Conservation (phyloP, 106 monocot species). For the Allium fistulosum region DNA sequence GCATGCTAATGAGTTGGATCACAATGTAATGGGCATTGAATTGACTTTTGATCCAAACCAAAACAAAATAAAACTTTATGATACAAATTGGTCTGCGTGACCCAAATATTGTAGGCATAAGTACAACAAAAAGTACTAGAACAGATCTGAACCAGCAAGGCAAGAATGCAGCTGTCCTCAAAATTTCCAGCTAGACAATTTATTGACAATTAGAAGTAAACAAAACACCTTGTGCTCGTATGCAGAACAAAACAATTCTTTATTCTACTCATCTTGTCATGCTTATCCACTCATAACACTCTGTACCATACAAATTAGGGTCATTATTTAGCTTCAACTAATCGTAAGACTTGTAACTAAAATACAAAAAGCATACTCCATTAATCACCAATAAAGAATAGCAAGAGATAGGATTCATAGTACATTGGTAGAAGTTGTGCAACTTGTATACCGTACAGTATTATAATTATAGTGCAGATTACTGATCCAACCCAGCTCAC, state of each 20-base stretch:
- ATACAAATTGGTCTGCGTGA: neutral
- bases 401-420: too few relatives aligned
- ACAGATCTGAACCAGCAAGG: neutral
- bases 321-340: too few relatives aligned
- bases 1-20: neutral
- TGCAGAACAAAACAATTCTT: neutral
- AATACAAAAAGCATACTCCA: too few relatives aligned
- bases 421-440: too few relatives aligned
- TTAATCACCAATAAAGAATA: too few relatives aligned
- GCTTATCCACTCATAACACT: neutral
- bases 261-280: neutral
- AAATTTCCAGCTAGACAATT: constrained; percentile 2
- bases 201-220: neutral
- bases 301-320: neutral
- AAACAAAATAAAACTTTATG: constrained; percentile 2
- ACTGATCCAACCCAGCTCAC: too few relatives aligned
- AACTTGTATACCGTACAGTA: too few relatives aligned
- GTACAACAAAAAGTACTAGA: neutral
- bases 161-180: neutral
- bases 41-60: neutral
- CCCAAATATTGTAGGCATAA: neutral
- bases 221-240: neutral
- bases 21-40: neutral
- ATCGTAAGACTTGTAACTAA: too few relatives aligned
- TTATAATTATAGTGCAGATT: too few relatives aligned